Base-by-base conservation (phyloP, 2,329 filamentous ascomycete species). In the Chaetomium strumarium region DNA sequence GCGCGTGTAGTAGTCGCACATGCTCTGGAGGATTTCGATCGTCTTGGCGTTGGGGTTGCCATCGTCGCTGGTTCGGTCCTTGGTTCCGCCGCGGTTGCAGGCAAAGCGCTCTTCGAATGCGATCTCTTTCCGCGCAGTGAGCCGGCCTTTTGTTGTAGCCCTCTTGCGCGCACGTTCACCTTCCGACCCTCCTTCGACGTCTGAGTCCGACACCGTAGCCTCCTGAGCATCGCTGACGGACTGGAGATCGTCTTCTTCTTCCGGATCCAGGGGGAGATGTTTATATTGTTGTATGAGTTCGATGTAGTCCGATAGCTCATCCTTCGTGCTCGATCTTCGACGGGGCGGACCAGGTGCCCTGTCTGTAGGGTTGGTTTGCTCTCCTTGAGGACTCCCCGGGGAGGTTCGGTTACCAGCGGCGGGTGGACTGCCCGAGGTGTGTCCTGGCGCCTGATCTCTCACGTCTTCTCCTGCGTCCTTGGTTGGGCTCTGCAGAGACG, bases 1-100 rank as follows among this genome's bases (percentile, higher is more conserved):
- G 7, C 84, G 77, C 5, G 78, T 79, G 66, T 96, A 95, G 67
- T 92, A 86, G 49, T 84, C 78, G 39, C 81, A 78, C 88, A 96
- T 90, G 59, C 86, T 76, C 61, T 90, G 80, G 5, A 96, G 73
- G 2, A 93, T 74, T 43, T 86, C 78, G 46, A 96, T 90, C 0
- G 88, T 95, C 12, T 78, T 73, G 1, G 74, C 72, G 64, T 96
- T 97, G 0, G 89, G 88, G 59, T 86, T 88, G 12, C 71, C 65
- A 0, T 68, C 62, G 13, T 69, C 63, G 13, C 69, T 65, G 4
- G 66, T 38, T n/a, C 51, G 64, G 33, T 73, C 68, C 46, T 69
- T 72, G 2, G 69, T 74, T 10, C 79, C 78, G 2, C 76, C 77
- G 33, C 68, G 72, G 64, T 79, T 76, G 62, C 80, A 84, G 13